Conservation (phyloP, 768 basidiomycete genomes). For the Hericium alpestre region DNA sequence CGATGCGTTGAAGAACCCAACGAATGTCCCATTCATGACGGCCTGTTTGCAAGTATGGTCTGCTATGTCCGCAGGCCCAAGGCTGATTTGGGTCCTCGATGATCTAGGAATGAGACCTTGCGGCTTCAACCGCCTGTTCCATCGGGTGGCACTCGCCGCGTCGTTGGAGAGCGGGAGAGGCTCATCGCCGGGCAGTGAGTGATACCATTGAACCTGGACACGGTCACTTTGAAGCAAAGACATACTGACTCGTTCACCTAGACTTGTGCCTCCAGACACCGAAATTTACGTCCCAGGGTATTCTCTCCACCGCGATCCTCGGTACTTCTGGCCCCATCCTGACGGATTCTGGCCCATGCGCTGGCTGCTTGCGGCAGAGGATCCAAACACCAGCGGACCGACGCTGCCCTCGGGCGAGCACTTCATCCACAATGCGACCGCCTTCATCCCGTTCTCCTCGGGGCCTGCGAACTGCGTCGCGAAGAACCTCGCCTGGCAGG, state of each 20-base stretch:
- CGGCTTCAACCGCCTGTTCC: not conserved
- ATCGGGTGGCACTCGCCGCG: not conserved
- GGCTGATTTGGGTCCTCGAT: not conserved
- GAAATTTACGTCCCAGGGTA: slow-evolving; percentile 7
- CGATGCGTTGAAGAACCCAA: not conserved
- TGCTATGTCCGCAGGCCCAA: not conserved
- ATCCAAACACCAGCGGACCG: not conserved
- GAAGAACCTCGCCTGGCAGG: slow-evolving; percentile 11
- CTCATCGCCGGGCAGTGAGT: not conserved
- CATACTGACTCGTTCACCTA: not conserved
- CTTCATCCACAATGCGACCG: not conserved
- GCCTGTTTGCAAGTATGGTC: not conserved
- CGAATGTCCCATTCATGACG: not conserved
- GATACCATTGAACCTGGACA: not conserved
- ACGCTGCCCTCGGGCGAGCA: not conserved
- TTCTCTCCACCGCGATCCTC: slow-evolving; percentile 10
- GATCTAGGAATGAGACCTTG: not conserved
- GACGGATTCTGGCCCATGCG: slow-evolving; percentile 12
- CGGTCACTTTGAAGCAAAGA: not conserved
- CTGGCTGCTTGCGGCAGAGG: slow-evolving; percentile 2
- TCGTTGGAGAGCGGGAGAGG: not conserved
- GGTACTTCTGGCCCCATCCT: slow-evolving; percentile 8
- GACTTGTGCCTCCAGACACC: slow-evolving; percentile 11
- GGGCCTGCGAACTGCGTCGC: slow-evolving; percentile 15
- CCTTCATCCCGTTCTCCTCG: slow-evolving; percentile 12